Conservation (phyloP, 208 protist genomes). For the Trypanosoma theileri region DNA sequence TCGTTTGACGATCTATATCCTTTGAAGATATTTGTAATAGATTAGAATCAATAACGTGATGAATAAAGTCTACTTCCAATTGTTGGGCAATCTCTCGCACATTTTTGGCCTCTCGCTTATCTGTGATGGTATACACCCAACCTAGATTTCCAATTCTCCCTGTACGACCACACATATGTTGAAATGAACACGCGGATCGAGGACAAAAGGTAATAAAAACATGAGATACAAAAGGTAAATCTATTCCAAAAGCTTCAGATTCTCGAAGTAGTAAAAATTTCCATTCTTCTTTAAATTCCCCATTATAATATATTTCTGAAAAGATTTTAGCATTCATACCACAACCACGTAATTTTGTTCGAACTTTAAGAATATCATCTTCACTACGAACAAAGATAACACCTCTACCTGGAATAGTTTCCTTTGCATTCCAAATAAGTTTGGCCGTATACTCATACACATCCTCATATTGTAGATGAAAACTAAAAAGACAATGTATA, state of each 20-base stretch:
- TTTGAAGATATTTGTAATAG: slow-evolving; percentile 31
- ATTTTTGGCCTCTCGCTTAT: slow-evolving; percentile 53
- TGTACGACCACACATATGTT: slow-evolving; percentile 84
- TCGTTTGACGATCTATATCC: slow-evolving; percentile 65
- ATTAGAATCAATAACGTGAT: slow-evolving; percentile 54
- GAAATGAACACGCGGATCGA: slow-evolving; percentile 57
- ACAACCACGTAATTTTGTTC: slow-evolving; percentile 49
- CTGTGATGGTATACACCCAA: slow-evolving; percentile 77
- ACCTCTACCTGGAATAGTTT: slow-evolving; percentile 68
- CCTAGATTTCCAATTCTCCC: slow-evolving; percentile 77
- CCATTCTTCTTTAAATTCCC: slow-evolving; percentile 55
- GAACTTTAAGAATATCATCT: slow-evolving; percentile 56
- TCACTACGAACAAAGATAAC: slow-evolving; percentile 64
- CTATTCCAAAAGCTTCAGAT: slow-evolving; percentile 70
- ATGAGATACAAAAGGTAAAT: slow-evolving; percentile 80
- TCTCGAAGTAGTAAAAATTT: slow-evolving; percentile 78
- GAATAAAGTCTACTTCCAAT: slow-evolving; percentile 58
- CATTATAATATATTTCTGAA: slow-evolving; percentile 67
- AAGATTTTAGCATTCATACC: slow-evolving; percentile 82
- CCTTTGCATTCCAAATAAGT: slow-evolving; percentile 65
- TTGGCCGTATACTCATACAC: slow-evolving; percentile 43
- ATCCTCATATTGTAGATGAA: slow-evolving; percentile 46
- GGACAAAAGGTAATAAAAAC: slow-evolving; percentile 83
- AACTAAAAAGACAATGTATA: slow-evolving; percentile 83
- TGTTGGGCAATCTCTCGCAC: slow-evolving; percentile 64